Evolutionary conservation across 176 grass and related monocot genomes (phyloP).

Genomic region (Oryza officinalis): DNA sequence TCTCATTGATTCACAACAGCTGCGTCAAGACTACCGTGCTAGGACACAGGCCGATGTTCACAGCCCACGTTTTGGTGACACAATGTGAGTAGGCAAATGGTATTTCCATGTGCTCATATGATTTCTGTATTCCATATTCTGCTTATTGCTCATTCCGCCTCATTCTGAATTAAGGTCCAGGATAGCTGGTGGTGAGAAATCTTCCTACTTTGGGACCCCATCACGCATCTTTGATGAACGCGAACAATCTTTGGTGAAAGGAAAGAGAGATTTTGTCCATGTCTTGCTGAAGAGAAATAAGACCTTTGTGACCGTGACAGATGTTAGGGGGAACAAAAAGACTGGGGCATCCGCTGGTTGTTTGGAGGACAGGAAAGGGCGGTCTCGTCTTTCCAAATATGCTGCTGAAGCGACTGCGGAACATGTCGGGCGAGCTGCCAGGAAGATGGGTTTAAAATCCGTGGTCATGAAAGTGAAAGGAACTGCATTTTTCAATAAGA

Average conservation of each 20-base stretch:
- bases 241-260: slow-evolving; percentile 8
- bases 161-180: background rate
- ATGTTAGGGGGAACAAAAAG: slow-evolving; percentile 37
- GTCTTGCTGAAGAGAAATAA: slow-evolving; percentile 31
- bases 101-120: background rate
- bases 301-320: slow-evolving; percentile 44
- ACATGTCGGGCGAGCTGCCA: slow-evolving; percentile 35
- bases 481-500: background rate
- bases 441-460: slow-evolving; percentile 42
- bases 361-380: slow-evolving; percentile 43
- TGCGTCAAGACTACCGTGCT: background rate
- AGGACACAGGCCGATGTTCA: background rate
- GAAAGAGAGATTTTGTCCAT: slow-evolving; percentile 34
- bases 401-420: slow-evolving; percentile 34
- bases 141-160: background rate
- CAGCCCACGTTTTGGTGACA: background rate
- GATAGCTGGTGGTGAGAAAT: slow-evolving; percentile 4
- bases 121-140: background rate
- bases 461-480: background rate
- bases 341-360: slow-evolving; percentile 38
- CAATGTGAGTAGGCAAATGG: background rate
- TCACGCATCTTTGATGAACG: background rate
- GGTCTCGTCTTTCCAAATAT: slow-evolving; percentile 31
- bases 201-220: background rate
- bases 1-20: background rate